phyloP scores from a whole-genome alignment of 148 eudicot genomes.

The Chenopodium suecicum region DNA sequence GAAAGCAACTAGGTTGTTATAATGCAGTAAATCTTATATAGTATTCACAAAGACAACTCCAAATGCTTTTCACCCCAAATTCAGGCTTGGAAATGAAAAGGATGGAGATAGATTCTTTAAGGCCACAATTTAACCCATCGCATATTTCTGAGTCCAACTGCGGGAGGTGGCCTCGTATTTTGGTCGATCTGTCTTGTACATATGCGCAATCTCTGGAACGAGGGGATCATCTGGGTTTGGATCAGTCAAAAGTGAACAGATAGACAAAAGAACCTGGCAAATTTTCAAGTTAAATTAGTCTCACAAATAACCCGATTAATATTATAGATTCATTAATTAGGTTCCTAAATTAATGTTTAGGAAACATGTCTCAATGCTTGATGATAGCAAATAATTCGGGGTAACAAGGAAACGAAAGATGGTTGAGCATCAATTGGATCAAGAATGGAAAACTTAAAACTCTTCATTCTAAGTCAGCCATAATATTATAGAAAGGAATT shows the following conservation, averaged over 20 bases:
- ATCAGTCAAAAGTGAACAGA: slow-evolving; percentile 46
- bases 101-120: slow-evolving; percentile 9
- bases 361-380: no score
- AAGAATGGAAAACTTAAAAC: no score
- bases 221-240: slow-evolving; percentile 53
- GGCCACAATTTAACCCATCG: slow-evolving; percentile 37
- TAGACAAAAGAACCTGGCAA: slow-evolving; percentile 44
- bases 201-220: slow-evolving; percentile 53
- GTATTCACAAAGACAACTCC: slow-evolving; percentile 33
- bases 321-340: no score
- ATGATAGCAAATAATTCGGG: no score
- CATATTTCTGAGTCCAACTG: slow-evolving; percentile 39
- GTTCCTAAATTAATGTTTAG: no score
- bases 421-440: no score
- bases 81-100: not conserved
- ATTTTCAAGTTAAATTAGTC: slow-evolving; percentile 1
- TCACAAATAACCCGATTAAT: not conserved
- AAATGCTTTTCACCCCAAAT: slow-evolving; percentile 9
- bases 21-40: slow-evolving; percentile 12
- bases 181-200: slow-evolving; percentile 46
- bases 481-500: no score
- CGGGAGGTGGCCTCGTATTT: slow-evolving; percentile 46
- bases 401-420: no score
- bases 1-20: slow-evolving; percentile 12
- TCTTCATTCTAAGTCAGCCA: no score